Evolutionary conservation across 768 basidiomycete genomes (phyloP).

Genomic region (Tephrocybe sp.): DNA sequence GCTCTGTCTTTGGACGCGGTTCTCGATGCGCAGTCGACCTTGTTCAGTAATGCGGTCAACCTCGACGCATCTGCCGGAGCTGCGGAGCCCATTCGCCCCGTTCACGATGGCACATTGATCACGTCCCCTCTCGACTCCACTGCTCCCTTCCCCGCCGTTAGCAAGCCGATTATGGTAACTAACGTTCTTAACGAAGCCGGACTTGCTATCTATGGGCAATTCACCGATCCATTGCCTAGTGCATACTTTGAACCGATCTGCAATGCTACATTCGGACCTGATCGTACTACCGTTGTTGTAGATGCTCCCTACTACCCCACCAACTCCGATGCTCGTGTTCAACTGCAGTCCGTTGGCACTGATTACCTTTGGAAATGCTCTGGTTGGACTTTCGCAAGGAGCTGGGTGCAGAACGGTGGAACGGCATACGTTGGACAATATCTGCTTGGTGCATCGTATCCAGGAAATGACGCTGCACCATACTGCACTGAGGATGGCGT

Average conservation of each 20-base stretch:
- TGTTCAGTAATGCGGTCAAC: slow-evolving; percentile 37
- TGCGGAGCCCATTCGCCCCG: slow-evolving; percentile 62
- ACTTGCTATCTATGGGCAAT: slow-evolving; percentile 48
- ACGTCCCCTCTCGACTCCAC: slow-evolving; percentile 63
- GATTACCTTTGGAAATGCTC: slow-evolving; percentile 73
- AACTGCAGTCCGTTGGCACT: slow-evolving; percentile 57
- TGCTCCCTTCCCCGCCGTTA: slow-evolving; percentile 53
- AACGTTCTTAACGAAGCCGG: slow-evolving; percentile 74
- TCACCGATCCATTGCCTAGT: slow-evolving; percentile 36
- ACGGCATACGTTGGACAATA: slow-evolving; percentile 67
- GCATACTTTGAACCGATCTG: slow-evolving; percentile 37
- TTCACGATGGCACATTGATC: slow-evolving; percentile 66
- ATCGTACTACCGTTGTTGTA: slow-evolving; percentile 40
- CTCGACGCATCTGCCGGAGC: slow-evolving; percentile 53
- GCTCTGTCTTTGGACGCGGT: slow-evolving; percentile 48
- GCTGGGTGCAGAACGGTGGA: slow-evolving; percentile 64
- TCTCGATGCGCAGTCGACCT: slow-evolving; percentile 47
- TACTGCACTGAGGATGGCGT: slow-evolving; percentile 54
- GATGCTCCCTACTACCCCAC: slow-evolving; percentile 45
- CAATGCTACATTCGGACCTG: slow-evolving; percentile 41
- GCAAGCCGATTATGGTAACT: slow-evolving; percentile 69
- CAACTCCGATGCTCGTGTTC: slow-evolving; percentile 49
- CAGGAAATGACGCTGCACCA: slow-evolving; percentile 52
- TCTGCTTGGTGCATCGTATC: slow-evolving; percentile 67
- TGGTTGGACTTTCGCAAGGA: slow-evolving; percentile 66